Percentiles rank a stretch among this genome's conserved stretches.
Evolutionary conservation across 208 protist genomes (phyloP).

Genomic region (Trypanosoma theileri): DNA sequence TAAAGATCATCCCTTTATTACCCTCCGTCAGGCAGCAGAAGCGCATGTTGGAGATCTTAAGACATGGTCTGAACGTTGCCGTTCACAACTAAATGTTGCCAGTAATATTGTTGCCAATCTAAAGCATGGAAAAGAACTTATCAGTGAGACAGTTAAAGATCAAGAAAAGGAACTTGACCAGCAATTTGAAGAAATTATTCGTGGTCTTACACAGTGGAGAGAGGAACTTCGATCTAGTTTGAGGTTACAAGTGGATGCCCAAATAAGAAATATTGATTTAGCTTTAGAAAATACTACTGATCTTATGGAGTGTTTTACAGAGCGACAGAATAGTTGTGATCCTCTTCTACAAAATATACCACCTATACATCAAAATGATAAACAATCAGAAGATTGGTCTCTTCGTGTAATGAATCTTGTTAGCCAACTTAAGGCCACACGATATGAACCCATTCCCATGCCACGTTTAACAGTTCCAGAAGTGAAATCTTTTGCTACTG

Average conservation of each 20-base stretch:
- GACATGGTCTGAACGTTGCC: constrained; percentile 27
- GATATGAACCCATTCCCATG: constrained; percentile 26
- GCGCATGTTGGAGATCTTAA: constrained; percentile 33
- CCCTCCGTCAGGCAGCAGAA: constrained; percentile 35
- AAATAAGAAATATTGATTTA: constrained; percentile 26
- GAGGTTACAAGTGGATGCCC: constrained; percentile 16
- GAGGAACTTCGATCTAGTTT: constrained; percentile 30
- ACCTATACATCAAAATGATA: constrained; percentile 23
- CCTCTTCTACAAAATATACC: constrained; percentile 29
- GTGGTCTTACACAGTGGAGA: constrained; percentile 22
- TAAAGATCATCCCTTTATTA: constrained; percentile 37
- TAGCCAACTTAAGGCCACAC: constrained; percentile 20
- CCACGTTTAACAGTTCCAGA: constrained; percentile 25
- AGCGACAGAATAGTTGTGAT: constrained; percentile 20
- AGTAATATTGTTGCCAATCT: constrained; percentile 28
- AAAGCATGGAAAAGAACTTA: constrained; percentile 17
- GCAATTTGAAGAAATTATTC: constrained; percentile 29
- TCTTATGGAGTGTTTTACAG: constrained; percentile 25
- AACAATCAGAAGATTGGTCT: constrained; percentile 29
- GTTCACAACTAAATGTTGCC: constrained; percentile 28
- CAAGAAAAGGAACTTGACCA: constrained; percentile 25
- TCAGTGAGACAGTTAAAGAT: constrained; percentile 12
- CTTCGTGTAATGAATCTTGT: constrained; percentile 34
- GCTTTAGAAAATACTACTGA: constrained; percentile 16
- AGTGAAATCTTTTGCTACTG: constrained; percentile 21